Percentiles rank a stretch among this genome's conserved stretches.
phyloP scores from a whole-genome alignment of 2,329 filamentous ascomycete species.

The Fusarium oxysporum region DNA sequence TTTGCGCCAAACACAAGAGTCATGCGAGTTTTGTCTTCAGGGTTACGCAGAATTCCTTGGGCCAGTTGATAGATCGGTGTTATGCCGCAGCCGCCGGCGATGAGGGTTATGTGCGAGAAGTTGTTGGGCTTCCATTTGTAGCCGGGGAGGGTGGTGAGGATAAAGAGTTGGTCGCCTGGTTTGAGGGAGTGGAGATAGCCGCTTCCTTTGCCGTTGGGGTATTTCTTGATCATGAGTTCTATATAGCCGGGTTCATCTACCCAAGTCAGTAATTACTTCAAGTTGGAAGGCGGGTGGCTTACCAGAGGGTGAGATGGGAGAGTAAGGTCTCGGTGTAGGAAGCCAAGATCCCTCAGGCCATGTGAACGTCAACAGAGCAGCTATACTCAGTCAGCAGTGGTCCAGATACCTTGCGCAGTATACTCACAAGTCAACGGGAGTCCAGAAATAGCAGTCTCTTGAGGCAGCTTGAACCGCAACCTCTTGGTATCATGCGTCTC shows the following conservation, averaged over 20 bases:
- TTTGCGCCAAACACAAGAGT: slow-evolving; percentile 76
- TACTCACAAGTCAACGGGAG: slow-evolving; percentile 61
- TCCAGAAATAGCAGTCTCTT: slow-evolving; percentile 59
- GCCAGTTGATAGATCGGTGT: slow-evolving; percentile 76
- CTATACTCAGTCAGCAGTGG: slow-evolving; percentile 42
- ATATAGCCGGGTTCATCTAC: slow-evolving; percentile 66
- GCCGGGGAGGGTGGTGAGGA: slow-evolving; percentile 65
- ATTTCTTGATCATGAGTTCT: slow-evolving; percentile 75
- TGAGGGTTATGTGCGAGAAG: slow-evolving; percentile 66
- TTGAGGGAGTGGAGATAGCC: slow-evolving; percentile 73
- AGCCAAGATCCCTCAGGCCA: slow-evolving; percentile 67
- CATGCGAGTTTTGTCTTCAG: slow-evolving; percentile 70
- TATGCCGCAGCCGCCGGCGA: slow-evolving; percentile 79
- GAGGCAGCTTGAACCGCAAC: slow-evolving; percentile 66
- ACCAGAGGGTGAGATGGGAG: slow-evolving; percentile 59
- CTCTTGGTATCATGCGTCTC: slow-evolving; percentile 71
- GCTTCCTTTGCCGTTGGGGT: slow-evolving; percentile 73
- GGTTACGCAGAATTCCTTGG: slow-evolving; percentile 70
- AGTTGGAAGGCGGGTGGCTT: rapidly evolving
- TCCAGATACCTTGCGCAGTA: rapidly evolving
- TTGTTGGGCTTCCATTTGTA: slow-evolving; percentile 66
- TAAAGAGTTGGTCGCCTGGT: slow-evolving; percentile 71
- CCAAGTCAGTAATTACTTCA: neutral
- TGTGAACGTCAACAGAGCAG: slow-evolving; percentile 70
- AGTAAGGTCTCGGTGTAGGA: slow-evolving; percentile 74